Evolutionary conservation across 2,329 filamentous ascomycete species (phyloP), one percentile per base, ranked within the genome.

Genomic region (Lomentospora prolificans): DNA sequence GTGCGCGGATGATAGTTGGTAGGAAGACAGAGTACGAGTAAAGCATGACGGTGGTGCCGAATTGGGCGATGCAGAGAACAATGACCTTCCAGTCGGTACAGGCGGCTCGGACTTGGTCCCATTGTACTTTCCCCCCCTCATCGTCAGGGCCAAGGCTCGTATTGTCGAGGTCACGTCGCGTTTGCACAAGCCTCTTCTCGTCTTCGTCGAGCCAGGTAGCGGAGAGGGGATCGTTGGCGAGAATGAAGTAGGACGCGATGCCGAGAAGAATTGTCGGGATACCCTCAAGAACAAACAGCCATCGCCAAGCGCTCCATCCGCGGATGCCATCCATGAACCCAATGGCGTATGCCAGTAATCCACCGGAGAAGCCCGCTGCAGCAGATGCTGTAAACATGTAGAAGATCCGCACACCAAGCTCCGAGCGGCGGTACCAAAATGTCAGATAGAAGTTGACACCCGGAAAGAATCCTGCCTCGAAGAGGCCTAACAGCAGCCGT

Each of bases 1-100:
- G 79, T 3, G 78, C 82, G 44, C 80, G 74, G 66, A 92, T 89
- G 60, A 92, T 91, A 3, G 86, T 90, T 0, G 88, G 88, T 48
- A 92, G 70, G 64, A 91, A 91, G 0, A 86, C 90, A 22, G 14
- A 17, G 46, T 50, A 50, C 19, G n/a, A 14, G 46, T 50, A 59
- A 6, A 60, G 55, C 52, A 59, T 59, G 10, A 52, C 55, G 44
- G 57, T 57, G 44, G 58, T 53, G 10, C 55, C 44, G 27, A 59
- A 57, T 28, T 58, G 56, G 17, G 24, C 57, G 12, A 33, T 25
- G 19, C 14, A 24, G 14, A 59, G 57, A 19, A 53, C n/a, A 9
- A 14, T 17, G n/a, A 50, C 46, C 19, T 50, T 50, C 46, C 46
- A 50, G 19, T 50, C 46, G 17, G 14, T 12, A 39, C 14, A 39